Conservation (phyloP, 768 basidiomycete species). For the Boletus edulis region DNA sequence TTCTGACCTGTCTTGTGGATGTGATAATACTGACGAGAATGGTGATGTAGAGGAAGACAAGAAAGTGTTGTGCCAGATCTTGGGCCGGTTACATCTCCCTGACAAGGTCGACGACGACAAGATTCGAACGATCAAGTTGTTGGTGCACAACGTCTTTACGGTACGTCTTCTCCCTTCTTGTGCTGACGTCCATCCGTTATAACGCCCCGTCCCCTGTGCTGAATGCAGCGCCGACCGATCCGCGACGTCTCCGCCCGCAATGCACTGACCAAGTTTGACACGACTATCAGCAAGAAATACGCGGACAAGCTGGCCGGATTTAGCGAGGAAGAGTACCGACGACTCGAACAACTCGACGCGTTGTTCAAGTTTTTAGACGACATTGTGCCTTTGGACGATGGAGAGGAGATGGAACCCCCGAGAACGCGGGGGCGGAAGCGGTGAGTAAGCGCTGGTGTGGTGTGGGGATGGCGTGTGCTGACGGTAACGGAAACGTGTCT, state of each 20-base stretch:
- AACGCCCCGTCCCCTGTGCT: not conserved
- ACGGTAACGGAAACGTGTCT: not conserved
- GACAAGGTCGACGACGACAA: conserved; percentile 68
- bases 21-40: not conserved
- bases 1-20: conserved; percentile 1
- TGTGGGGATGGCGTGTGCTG: too few relatives aligned
- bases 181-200: not conserved
- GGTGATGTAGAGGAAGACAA: conserved; percentile 46
- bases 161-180: not conserved
- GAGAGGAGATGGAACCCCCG: conserved; percentile 46
- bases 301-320: conserved; percentile 68
- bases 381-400: conserved; percentile 66
- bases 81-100: conserved; percentile 65
- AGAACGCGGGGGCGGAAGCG: conserved; percentile 46
- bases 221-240: conserved; percentile 52
- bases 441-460: conserved; percentile 18
- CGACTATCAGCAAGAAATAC: conserved; percentile 65
- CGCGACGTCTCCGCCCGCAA: conserved; percentile 61
- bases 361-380: conserved; percentile 73
- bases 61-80: conserved; percentile 61
- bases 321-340: conserved; percentile 66
- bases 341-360: conserved; percentile 58
- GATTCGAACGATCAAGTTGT: conserved; percentile 57
- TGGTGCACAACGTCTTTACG: conserved; percentile 44
- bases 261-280: conserved; percentile 70